Conservation (phyloP, 768 basidiomycete species). For the Rhodotorula toruloides region DNA sequence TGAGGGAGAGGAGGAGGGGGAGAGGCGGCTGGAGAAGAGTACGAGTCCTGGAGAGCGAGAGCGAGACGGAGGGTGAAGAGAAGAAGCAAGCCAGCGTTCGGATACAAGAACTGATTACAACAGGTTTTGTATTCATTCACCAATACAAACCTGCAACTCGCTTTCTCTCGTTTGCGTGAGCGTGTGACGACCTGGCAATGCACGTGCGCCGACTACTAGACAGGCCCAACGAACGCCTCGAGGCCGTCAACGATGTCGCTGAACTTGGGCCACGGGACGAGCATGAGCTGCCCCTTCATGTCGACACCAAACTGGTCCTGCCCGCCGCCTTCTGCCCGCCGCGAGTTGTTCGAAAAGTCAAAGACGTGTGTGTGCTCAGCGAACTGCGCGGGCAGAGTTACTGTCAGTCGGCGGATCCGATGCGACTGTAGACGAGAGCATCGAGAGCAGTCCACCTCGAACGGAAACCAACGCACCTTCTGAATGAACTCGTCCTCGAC, state of each 20-base stretch:
- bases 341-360: conserved; percentile 12
- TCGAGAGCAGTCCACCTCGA: neutral
- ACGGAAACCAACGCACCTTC: conserved; percentile 52
- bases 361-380: conserved; percentile 30
- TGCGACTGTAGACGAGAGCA: neutral
- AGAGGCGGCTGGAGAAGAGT: conserved; percentile 17
- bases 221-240: conserved; percentile 26
- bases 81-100: neutral
- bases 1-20: neutral
- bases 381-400: conserved; percentile 5
- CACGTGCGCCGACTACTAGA: neutral
- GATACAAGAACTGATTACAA: neutral
- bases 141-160: neutral
- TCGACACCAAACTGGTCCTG: conserved; percentile 42
- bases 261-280: conserved; percentile 36
- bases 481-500: conserved; percentile 75
- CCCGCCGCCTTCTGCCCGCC: conserved; percentile 4
- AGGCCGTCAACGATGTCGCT: conserved; percentile 24
- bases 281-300: conserved; percentile 37
- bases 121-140: neutral
- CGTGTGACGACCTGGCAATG: neutral
- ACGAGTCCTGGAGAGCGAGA: conserved; percentile 9
- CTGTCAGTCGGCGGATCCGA: neutral
- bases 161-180: neutral
- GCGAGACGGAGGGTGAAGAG: neutral